Evolutionary conservation across 2,329 filamentous ascomycete species (phyloP).

Genomic region (Nemania sp.): DNA sequence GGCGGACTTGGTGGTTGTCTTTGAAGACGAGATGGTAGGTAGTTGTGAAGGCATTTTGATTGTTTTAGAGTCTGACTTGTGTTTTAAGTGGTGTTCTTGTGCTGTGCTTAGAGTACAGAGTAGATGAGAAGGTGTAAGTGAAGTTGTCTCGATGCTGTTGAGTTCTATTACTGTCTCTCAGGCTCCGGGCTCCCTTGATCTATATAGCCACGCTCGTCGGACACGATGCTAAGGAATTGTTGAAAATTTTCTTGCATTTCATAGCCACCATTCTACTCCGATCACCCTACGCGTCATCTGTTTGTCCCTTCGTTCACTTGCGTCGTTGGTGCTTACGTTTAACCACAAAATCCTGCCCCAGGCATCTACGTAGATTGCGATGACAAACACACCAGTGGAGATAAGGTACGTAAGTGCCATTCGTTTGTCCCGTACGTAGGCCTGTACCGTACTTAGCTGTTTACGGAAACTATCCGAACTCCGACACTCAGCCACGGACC

Average conservation of each 20-base stretch:
- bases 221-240: neutral
- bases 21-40: slow-evolving; percentile 11
- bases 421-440: neutral
- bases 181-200: neutral
- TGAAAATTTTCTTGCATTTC: neutral
- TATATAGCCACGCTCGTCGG: slow-evolving; percentile 6
- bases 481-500: slow-evolving; percentile 18
- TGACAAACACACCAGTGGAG: too few species aligned
- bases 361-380: too few species aligned
- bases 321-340: slow-evolving; percentile 13
- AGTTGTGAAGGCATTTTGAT: slow-evolving; percentile 19
- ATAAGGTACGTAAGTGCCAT: neutral
- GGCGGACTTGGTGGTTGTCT: slow-evolving; percentile 4
- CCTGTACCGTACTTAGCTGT: slow-evolving; percentile 10
- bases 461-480: slow-evolving; percentile 26
- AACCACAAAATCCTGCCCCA: too few species aligned
- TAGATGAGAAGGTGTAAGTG: neutral
- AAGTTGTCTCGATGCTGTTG: neutral
- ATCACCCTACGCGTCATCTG: slow-evolving; percentile 12
- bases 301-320: slow-evolving; percentile 12
- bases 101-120: neutral
- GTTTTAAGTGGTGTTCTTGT: neutral
- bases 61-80: neutral
- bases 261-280: slow-evolving; percentile 1
- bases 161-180: neutral